Conservation (phyloP, 495 filamentous ascomycete species). For the Aspergillus homomorphus region DNA sequence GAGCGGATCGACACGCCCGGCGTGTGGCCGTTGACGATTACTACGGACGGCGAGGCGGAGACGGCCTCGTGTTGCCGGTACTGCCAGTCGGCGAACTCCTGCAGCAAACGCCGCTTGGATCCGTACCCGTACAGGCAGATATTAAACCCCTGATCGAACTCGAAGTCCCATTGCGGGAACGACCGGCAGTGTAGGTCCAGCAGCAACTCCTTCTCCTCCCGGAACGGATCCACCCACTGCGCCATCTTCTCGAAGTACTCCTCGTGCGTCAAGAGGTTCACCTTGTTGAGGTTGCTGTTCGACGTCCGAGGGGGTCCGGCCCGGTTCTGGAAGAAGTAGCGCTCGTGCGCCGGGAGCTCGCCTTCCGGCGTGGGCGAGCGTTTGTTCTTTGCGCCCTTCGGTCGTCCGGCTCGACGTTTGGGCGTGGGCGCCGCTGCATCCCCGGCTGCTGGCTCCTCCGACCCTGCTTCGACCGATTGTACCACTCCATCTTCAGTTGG, state of each 20-base stretch:
- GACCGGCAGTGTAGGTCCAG: conserved; percentile 71
- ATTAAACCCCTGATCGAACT: conserved; percentile 84
- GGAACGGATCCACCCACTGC: conserved; percentile 67
- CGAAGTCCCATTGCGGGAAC: conserved; percentile 91
- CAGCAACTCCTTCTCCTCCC: conserved; percentile 65
- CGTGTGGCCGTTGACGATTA: conserved; percentile 87
- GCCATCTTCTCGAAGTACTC: conserved; percentile 77
- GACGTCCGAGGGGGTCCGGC: conserved; percentile 79
- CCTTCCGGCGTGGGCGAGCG: conserved; percentile 75
- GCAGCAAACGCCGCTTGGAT: conserved; percentile 74
- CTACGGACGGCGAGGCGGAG: conserved; percentile 54
- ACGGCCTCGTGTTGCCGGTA: conserved; percentile 41
- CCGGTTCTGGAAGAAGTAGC: conserved; percentile 90
- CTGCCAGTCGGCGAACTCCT: conserved; percentile 72
- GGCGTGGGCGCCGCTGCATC: conserved; percentile 40
- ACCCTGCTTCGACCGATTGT: conserved; percentile 35
- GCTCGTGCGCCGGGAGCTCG: conserved; percentile 80
- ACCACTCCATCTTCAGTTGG: conserved; percentile 39
- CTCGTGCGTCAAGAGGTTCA: conserved; percentile 78
- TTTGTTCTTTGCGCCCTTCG: conserved; percentile 59
- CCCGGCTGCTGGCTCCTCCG: conserved; percentile 28
- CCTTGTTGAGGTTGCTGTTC: conserved; percentile 74
- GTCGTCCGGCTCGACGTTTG: conserved; percentile 58
- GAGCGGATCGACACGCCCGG: conserved; percentile 72
- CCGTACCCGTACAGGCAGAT: conserved; percentile 91